Evolutionary conservation across 352 stramenopile genomes (phyloP), one percentile per base, ranked within the genome.

Genomic region (Globisporangium carolinianum): DNA sequence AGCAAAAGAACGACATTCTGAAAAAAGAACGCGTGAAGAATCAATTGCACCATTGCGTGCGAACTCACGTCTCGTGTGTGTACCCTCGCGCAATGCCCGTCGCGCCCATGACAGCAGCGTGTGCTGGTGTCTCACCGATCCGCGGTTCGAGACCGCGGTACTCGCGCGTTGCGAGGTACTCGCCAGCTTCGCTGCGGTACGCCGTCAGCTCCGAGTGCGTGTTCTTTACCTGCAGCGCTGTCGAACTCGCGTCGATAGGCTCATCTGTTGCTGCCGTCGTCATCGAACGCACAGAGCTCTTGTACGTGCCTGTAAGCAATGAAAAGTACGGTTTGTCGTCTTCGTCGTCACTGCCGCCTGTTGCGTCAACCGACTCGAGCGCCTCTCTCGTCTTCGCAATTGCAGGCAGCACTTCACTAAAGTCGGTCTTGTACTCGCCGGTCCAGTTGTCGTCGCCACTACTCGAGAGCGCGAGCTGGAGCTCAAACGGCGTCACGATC

Each of bases 401-500:
- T 5, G 75, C 68, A 8, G 86, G 78, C 37, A 92, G 68, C 47
- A 96, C 79, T 54, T 96, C 86, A 1, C 66, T 58, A 57, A 95
- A 96, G 61, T 91, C 80, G 4, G 79, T 89, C 67, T 89, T 91
- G 68, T 88, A 89, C 60, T 89, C 68, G 14, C 79, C 83, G 46
- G 79, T 82, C 96, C 96, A 99, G 54, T 89, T 79, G 47, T 96
- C 91, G 1, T 41, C 68, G 1, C 24, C 24, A 24, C 24, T 24
- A 6, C 72, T 66, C 1, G 79, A 86, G 32, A 99, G 81, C 32
- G 95, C 95, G 50, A 99, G 77, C 59, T 98, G 86, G 51, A 99
- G 77, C 65, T 99, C 96, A 52, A 77, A 91, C 46, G 95, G 95
- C 39, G 96, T 99, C 50, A 98, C 83, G 47, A 96, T 93, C 11